These are phyloP conservation scores for Xylaria cubensis DNA, from an alignment of 495 filamentous ascomycete genomes.

Conservation along the genomic window DNA sequence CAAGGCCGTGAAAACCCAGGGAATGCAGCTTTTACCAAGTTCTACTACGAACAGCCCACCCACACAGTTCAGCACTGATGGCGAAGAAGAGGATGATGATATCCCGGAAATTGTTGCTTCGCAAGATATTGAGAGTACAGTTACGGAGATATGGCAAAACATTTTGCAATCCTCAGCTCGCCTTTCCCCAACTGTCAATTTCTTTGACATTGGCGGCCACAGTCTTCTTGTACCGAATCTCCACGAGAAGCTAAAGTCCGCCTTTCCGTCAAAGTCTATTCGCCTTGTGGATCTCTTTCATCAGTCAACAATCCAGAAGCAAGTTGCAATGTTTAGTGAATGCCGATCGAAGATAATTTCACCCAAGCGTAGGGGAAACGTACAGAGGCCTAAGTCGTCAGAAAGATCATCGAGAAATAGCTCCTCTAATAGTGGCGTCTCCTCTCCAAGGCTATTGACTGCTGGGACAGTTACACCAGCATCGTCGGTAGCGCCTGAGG, in stretches of 20 bases:
- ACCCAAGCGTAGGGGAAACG: not conserved
- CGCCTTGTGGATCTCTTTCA: constrained; percentile 7
- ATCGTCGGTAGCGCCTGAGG: not conserved
- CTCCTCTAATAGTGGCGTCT: not conserved
- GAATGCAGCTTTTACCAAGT: not conserved
- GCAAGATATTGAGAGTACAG: not conserved
- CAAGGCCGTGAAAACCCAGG: constrained; percentile 6
- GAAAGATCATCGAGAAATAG: not conserved
- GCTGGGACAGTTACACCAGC: not conserved
- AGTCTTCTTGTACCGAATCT: constrained; percentile 4
- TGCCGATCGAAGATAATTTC: not conserved
- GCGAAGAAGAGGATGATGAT: not conserved
- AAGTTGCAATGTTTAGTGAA: not conserved
- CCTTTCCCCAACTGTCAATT: not conserved
- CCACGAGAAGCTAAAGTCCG: constrained; percentile 4
- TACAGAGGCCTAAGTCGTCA: not conserved
- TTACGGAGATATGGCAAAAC: not conserved
- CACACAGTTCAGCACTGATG: not conserved
- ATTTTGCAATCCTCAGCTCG: not conserved
- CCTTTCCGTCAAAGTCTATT: not conserved
- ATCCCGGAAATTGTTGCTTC: not conserved
- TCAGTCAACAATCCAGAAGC: constrained; percentile 3
- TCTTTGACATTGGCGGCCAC: constrained; percentile 5
- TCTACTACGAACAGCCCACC: not conserved
- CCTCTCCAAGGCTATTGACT: no score